Base-by-base conservation (phyloP, 208 protist species). In the Crithidia fasciculata region DNA sequence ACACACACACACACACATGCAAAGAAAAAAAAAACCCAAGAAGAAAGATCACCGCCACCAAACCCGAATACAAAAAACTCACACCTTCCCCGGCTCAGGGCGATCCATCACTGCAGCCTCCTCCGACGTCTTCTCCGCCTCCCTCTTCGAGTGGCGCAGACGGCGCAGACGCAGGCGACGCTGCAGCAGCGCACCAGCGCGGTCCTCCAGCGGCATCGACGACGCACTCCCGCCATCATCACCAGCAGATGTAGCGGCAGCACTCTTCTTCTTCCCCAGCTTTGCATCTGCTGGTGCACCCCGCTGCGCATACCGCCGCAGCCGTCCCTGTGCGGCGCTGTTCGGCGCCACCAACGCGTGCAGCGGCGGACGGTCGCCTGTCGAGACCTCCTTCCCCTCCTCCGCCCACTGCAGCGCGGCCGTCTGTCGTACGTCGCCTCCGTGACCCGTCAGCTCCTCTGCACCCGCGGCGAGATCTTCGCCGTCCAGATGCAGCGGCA, bases 151-250 rank as follows among this genome's bases (percentile, higher is more conserved):
- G 44, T 28, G n/a, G 7, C 54, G 45, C 54, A 41, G 43, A 10
- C 57, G 58, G 12, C 68, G 59, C n/a, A 61, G 69, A n/a, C 76
- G 69, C 63, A 59, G 37, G 49, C 66, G 76, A n/a, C 76, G 76
- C 57, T 52, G 76, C n/a, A 70, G 57, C 57, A 72, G 52, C 36
- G 58, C 66, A 43, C 52, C 57, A 5, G 55, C 67, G 18, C 60
- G 60, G 0, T 50, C 65, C n/a, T 57, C 55, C 53, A 69, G 45
- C 41, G 56, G 16, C 60, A 28, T 60, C 0, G 39, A 8, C 61
- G n/a, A 1, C 5, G n/a, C 56, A n/a, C 12, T 7, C 15, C 36
- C 72, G 28, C 28, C 1, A 0, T 28, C 28, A 2, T 28, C 28
- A 28, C 28, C 28, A 28, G 28, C 28, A 28, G 28, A 1, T 10